These are phyloP conservation scores for Ambrosia artemisiifolia DNA, from an alignment of 129 eudicot genomes.

Conservation along the genomic window DNA sequence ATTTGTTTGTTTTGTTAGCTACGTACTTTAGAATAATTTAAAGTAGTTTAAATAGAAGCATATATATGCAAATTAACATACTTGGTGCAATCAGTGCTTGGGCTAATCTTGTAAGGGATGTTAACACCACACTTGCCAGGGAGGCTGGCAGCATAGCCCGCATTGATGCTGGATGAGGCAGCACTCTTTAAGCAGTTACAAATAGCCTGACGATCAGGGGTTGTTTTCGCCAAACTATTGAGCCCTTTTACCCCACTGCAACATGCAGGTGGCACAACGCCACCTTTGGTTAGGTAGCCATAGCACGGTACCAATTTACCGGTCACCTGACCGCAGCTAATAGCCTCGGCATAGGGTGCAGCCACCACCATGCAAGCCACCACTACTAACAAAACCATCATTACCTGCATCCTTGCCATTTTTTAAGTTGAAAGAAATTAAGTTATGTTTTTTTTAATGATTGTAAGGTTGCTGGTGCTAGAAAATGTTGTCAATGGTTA, in stretches of 20 bases:
- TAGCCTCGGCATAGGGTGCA: background rate
- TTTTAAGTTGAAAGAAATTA: background rate
- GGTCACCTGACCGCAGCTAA: background rate
- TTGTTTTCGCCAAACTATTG: conserved; percentile 14
- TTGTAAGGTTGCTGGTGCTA: background rate
- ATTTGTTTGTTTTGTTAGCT: too few species aligned
- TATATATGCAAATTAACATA: background rate
- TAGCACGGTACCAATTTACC: background rate
- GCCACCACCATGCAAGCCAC: conserved; percentile 1
- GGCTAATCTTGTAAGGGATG: conserved; percentile 39
- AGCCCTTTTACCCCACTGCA: conserved; percentile 23
- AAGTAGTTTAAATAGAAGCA: background rate
- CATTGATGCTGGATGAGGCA: conserved; percentile 6
- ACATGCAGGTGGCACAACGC: conserved; percentile 12
- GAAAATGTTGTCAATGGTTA: background rate
- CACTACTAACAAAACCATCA: background rate
- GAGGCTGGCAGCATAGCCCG: conserved; percentile 20
- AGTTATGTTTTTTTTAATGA: background rate
- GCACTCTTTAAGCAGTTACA: conserved; percentile 32
- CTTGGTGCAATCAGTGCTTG: conserved; percentile 36
- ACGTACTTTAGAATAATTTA: background rate
- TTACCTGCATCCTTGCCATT: background rate
- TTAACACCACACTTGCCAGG: conserved; percentile 36
- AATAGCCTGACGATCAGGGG: conserved; percentile 30
- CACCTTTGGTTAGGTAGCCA: background rate